These are phyloP conservation scores for Colletotrichum trifolii DNA, from an alignment of 2,329 filamentous ascomycete species.

Conservation along the genomic window DNA sequence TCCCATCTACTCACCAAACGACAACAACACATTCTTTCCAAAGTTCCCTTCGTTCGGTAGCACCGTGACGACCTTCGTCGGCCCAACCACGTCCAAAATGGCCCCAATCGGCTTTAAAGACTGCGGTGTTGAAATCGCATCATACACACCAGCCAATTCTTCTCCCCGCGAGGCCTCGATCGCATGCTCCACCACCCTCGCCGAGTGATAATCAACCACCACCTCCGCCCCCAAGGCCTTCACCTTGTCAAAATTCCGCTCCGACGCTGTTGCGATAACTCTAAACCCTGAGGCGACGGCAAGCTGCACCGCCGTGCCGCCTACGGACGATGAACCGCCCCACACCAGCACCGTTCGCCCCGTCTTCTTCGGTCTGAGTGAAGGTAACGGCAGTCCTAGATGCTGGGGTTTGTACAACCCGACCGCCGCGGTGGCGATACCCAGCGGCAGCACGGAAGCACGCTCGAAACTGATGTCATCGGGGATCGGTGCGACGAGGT, in stretches of 20 bases:
- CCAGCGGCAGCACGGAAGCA: slow-evolving; percentile 32
- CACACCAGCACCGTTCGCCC: slow-evolving; percentile 46
- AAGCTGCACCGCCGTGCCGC: slow-evolving; percentile 58
- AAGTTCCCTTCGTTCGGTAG: background rate
- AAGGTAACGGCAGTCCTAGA: slow-evolving; percentile 31
- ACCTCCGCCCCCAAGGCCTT: slow-evolving; percentile 54
- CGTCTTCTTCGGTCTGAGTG: background rate
- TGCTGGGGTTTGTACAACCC: slow-evolving; percentile 38
- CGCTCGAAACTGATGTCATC: slow-evolving; percentile 10
- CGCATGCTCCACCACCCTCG: slow-evolving; percentile 41
- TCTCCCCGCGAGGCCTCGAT: background rate
- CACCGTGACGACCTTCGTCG: background rate
- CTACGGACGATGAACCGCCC: slow-evolving; percentile 61
- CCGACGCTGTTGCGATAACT: slow-evolving; percentile 55
- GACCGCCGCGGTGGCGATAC: slow-evolving; percentile 37
- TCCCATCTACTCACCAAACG: background rate
- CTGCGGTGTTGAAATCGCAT: background rate
- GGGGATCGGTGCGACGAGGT: slow-evolving; percentile 6
- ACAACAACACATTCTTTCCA: slow-evolving; percentile 11
- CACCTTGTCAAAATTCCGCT: slow-evolving; percentile 54
- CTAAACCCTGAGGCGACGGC: slow-evolving; percentile 54
- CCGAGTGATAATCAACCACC: slow-evolving; percentile 56
- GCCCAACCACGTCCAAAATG: slow-evolving; percentile 2
- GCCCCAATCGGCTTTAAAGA: slow-evolving; percentile 10
- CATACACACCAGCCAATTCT: slow-evolving; percentile 1